A percentile compares a stretch with the other conserved stretches of the same genome.
Evolutionary conservation across 371 early-diverging fungal genomes (phyloP).

Genomic region (Rhizopus delemar): DNA sequence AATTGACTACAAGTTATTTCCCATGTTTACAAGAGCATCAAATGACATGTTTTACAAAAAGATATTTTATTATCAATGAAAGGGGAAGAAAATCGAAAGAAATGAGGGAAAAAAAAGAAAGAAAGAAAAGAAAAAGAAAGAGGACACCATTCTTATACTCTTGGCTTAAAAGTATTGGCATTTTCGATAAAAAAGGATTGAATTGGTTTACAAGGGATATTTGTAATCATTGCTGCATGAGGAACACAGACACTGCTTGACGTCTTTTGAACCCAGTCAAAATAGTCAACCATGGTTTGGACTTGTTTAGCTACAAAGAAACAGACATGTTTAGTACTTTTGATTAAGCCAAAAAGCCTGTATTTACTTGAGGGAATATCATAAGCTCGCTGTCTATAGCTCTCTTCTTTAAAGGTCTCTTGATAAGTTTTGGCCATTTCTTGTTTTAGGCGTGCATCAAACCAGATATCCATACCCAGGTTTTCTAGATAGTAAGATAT

Average conservation of each 20-base stretch:
- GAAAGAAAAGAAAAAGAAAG: background rate
- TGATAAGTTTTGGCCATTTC: constrained; percentile 33
- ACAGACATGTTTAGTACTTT: background rate
- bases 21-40: too few species aligned
- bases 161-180: constrained; percentile 37
- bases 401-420: constrained; percentile 18
- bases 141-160: constrained; percentile 16
- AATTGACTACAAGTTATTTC: too few species aligned
- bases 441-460: constrained; percentile 35
- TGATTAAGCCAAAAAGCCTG: background rate
- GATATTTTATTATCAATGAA: too few species aligned
- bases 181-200: constrained; percentile 28
- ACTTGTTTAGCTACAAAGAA: constrained; percentile 26
- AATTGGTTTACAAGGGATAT: constrained; percentile 17
- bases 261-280: constrained; percentile 33
- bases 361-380: constrained; percentile 26
- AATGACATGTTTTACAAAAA: too few species aligned
- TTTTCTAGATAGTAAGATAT: constrained; percentile 27
- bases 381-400: constrained; percentile 23
- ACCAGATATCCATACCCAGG: constrained; percentile 32
- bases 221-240: constrained; percentile 30
- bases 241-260: constrained; percentile 28
- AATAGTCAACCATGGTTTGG: constrained; percentile 35
- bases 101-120: background rate
- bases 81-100: background rate